Percentiles rank a stretch among this genome's conserved stretches.
Evolutionary conservation across 2,329 filamentous ascomycete genomes (phyloP).

Genomic region (Huntiella moniliformis): DNA sequence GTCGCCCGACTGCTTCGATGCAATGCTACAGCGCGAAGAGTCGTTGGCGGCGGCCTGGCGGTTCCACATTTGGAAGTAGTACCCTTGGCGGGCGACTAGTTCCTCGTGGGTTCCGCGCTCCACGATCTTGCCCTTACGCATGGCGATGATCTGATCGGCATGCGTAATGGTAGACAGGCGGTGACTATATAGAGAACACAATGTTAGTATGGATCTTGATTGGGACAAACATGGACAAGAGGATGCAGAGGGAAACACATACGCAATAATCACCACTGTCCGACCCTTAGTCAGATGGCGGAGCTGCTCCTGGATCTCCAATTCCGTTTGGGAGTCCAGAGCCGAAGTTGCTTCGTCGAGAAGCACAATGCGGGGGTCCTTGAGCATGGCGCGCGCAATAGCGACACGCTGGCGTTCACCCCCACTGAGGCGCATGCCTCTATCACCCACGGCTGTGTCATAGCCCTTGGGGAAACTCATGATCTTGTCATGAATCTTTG

Average conservation of each 20-base stretch:
- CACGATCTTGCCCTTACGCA: constrained; percentile 55
- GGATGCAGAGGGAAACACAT: constrained; percentile 21
- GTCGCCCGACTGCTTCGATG: too few species aligned
- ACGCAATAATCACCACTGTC: constrained; percentile 89
- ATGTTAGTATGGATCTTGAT: constrained; percentile 14
- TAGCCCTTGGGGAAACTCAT: constrained; percentile 76
- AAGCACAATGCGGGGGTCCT: constrained; percentile 80
- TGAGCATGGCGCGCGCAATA: constrained; percentile 82
- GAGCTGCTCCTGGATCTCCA: constrained; percentile 78
- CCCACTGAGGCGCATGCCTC: constrained; percentile 68
- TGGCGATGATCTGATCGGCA: constrained; percentile 67
- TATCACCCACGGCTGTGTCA: constrained; percentile 76
- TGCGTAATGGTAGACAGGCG: constrained; percentile 71
- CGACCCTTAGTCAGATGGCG: constrained; percentile 65
- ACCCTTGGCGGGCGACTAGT: constrained; percentile 48
- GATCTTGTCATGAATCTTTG: constrained; percentile 86
- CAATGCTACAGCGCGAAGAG: too few species aligned
- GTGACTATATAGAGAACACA: constrained; percentile 29
- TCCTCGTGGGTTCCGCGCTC: constrained; percentile 67
- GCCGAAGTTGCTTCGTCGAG: constrained; percentile 86
- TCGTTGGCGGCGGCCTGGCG: constrained; percentile 66
- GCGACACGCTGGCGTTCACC: constrained; percentile 89
- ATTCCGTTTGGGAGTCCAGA: constrained; percentile 78
- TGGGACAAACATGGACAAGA: neutral
- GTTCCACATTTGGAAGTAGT: constrained; percentile 73